Base-by-base conservation (phyloP, 495 filamentous ascomycete genomes). In the Hypomontagnella submonticulosa region DNA sequence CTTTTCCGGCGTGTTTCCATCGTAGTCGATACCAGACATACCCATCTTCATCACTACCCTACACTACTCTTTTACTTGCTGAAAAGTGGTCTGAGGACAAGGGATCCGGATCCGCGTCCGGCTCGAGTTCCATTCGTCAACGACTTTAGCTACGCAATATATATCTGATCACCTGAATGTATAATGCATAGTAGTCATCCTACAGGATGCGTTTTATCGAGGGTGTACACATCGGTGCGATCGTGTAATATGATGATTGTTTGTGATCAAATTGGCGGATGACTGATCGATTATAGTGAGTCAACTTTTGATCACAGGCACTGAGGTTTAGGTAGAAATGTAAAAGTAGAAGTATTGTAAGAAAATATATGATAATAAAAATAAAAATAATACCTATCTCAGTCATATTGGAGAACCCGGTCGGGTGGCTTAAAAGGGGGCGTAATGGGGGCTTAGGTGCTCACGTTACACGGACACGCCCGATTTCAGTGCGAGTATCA, bases 201-300 rank as follows among this genome's bases (percentile, higher is more conserved):
- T 60, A 18, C 41, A 63, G 48, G 42, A 62, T 63, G 11, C 4
- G 43, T 5, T 47, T 33, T 41, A 36, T 32, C 38, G 32, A 34
- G 15, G 30, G 19, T 32, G 41, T 19, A 16, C 34, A 34, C 51
- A 15, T 36, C 16, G 37, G 7, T 38, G 38, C 33, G 19, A 33
- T 42, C 52, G 52, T 51, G 51, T 57, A 52, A 61, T 40, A 57
- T 36, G 38, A 8, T 40, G 13, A 51, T 52, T 61, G n/a, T 57
- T 16, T 52, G 63, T 67, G 63, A 67, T 48, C 44, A 46, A 30
- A 33, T 32, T 34, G 2, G 44, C 52, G 44, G 53, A 67, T 57
- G 52, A 46, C 34, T 11, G 32, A 32, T 48, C 34, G 30, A 37
- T 32, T 50, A 3, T 36, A 27, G 23, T 27, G 23, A 27, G 3